phyloP scores from a whole-genome alignment of 768 basidiomycete genomes.

The Pleurotus tuoliensis region DNA sequence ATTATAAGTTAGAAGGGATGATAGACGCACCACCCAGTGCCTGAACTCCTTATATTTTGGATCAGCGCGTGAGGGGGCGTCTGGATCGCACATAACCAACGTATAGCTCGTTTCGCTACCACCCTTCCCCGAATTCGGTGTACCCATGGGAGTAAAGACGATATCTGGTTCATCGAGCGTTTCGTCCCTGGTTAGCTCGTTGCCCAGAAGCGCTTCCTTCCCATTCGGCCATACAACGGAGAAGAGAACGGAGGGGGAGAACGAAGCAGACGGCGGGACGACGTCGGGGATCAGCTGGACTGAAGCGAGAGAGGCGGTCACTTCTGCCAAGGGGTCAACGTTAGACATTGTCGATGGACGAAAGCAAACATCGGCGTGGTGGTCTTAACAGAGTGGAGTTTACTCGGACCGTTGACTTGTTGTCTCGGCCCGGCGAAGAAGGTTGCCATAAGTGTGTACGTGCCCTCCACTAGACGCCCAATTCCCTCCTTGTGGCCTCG shows the following conservation, averaged over 20 bases:
- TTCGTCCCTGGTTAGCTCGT: conserved; percentile 24
- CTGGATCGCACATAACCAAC: conserved; percentile 55
- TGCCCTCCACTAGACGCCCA: conserved; percentile 31
- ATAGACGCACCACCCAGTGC: conserved; percentile 48
- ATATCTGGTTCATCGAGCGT: conserved; percentile 50
- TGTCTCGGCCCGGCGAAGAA: too few species aligned
- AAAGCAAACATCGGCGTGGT: too few species aligned
- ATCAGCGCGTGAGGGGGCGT: conserved; percentile 47
- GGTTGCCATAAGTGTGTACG: too few species aligned
- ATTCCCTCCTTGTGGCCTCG: conserved; percentile 67
- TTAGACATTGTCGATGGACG: not conserved
- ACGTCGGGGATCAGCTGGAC: conserved; percentile 45
- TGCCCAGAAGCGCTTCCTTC: conserved; percentile 28
- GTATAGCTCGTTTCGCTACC: conserved; percentile 39
- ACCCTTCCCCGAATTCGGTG: conserved; percentile 16
- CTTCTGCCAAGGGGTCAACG: conserved; percentile 27
- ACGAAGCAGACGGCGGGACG: conserved; percentile 26
- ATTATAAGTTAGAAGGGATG: not conserved
- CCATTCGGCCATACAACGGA: conserved; percentile 39
- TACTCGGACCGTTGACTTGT: too few species aligned
- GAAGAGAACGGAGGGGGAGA: conserved; percentile 39
- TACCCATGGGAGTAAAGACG: conserved; percentile 37
- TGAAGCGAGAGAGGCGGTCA: conserved; percentile 29
- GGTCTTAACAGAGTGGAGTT: too few species aligned
- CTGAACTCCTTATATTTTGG: conserved; percentile 50